These are phyloP conservation scores for Ballota nigra DNA, from an alignment of 257 asterid genomes.

Conservation along the genomic window DNA sequence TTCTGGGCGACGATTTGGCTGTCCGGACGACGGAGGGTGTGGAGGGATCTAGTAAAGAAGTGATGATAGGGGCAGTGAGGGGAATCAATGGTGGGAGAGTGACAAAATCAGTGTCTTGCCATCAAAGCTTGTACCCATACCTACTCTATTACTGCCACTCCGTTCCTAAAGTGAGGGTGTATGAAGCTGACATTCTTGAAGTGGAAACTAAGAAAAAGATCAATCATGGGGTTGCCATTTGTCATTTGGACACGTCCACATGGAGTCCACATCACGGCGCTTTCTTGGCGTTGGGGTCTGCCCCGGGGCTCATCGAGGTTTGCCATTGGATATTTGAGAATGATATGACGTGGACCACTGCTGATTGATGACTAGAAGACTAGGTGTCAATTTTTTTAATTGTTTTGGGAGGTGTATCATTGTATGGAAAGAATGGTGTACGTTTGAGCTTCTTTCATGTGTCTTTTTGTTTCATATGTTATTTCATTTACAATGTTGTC, in stretches of 20 bases:
- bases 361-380: conserved; percentile 29
- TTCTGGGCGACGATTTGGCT: conserved; percentile 46
- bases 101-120: conserved; percentile 85
- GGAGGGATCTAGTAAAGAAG: conserved; percentile 46
- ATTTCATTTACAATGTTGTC: background rate
- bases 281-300: conserved; percentile 65
- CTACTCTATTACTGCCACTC: conserved; percentile 83
- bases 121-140: conserved; percentile 80
- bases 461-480: background rate
- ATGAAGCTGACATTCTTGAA: conserved; percentile 68
- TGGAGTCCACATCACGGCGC: conserved; percentile 88
- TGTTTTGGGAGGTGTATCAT: conserved; percentile 4
- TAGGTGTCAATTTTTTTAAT: background rate
- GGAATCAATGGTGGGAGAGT: conserved; percentile 60
- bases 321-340: conserved; percentile 98
- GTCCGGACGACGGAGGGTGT: conserved; percentile 59
- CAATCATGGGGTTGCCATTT: conserved; percentile 78
- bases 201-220: conserved; percentile 44
- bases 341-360: conserved; percentile 74
- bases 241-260: conserved; percentile 77
- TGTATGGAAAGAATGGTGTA: conserved; percentile 2
- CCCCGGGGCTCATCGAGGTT: conserved; percentile 78
- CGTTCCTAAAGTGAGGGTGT: conserved; percentile 77
- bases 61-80: conserved; percentile 56
- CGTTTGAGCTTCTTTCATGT: conserved; percentile 1